These are phyloP conservation scores for Paecilomyces formosus DNA, from an alignment of 2,329 filamentous ascomycete genomes.

Conservation along the genomic window DNA sequence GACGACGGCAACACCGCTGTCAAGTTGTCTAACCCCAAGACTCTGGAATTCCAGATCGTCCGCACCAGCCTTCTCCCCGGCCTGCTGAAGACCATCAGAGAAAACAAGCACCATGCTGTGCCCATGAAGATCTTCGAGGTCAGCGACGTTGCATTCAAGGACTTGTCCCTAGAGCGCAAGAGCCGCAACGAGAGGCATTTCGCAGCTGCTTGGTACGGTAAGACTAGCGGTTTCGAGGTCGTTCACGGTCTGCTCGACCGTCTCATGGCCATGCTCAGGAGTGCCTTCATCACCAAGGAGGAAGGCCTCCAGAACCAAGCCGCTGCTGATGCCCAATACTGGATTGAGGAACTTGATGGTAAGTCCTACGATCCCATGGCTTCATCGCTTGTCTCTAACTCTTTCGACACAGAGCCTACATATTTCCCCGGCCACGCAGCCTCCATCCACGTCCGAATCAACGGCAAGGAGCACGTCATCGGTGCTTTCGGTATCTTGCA, in stretches of 20 bases:
- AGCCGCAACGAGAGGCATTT: conserved; percentile 91
- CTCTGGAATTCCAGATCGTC: conserved; percentile 85
- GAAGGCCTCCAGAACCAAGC: conserved; percentile 58
- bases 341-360: conserved; percentile 86
- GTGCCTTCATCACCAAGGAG: conserved; percentile 68
- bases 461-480: conserved; percentile 66
- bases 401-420: conserved; percentile 55
- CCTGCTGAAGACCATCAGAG: conserved; percentile 84
- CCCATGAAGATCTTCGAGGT: conserved; percentile 92
- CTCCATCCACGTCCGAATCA: conserved; percentile 68
- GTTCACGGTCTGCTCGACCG: conserved; percentile 92
- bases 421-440: conserved; percentile 90
- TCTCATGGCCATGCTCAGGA: conserved; percentile 84
- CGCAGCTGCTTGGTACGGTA: conserved; percentile 91
- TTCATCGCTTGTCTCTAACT: conserved; percentile 4
- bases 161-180: conserved; percentile 70
- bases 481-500: conserved; percentile 93
- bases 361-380: conserved; percentile 13
- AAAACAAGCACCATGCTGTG: conserved; percentile 82
- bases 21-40: conserved; percentile 86
- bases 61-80: conserved; percentile 80
- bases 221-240: conserved; percentile 87
- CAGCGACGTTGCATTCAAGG: conserved; percentile 87
- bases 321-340: conserved; percentile 65
- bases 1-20: conserved; percentile 80